phyloP scores from a whole-genome alignment of 2,329 filamentous ascomycete species.

The Rhynchosporium graminicola region DNA sequence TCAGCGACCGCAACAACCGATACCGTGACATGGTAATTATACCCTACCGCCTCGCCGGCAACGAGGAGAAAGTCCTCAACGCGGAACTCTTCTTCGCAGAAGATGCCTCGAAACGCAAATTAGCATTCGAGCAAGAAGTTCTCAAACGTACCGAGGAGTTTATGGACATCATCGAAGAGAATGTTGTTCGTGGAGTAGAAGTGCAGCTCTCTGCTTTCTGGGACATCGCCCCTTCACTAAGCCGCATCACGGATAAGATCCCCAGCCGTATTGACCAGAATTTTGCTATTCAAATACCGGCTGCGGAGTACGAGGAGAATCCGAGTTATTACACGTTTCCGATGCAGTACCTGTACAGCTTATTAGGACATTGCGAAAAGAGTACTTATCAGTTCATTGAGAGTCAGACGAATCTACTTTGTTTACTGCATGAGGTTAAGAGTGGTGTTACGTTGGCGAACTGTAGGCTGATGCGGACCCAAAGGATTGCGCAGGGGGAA shows the following conservation, averaged over 20 bases:
- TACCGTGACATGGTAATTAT: constrained; percentile 82
- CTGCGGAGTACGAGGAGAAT: constrained; percentile 89
- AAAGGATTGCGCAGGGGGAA: constrained; percentile 48
- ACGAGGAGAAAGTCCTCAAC: constrained; percentile 76
- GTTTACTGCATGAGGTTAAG: constrained; percentile 86
- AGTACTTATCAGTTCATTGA: constrained; percentile 97
- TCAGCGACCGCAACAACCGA: constrained; percentile 81
- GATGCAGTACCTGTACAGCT: constrained; percentile 84
- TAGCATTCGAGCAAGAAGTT: constrained; percentile 70
- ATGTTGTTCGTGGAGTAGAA: constrained; percentile 85
- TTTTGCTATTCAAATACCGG: constrained; percentile 62
- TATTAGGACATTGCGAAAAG: constrained; percentile 86
- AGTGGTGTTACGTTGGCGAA: constrained; percentile 73
- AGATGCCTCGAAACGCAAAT: constrained; percentile 72
- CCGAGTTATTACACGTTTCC: constrained; percentile 78
- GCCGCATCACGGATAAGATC: constrained; percentile 77
- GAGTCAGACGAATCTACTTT: constrained; percentile 86
- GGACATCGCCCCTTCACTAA: constrained; percentile 89
- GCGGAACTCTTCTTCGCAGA: constrained; percentile 80
- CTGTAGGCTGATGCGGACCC: constrained; percentile 65
- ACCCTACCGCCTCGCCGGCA: constrained; percentile 74
- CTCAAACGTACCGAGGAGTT: constrained; percentile 76
- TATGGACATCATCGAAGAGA: constrained; percentile 75
- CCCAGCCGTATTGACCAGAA: constrained; percentile 48
- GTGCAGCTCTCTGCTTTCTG: constrained; percentile 92